Base-by-base conservation (phyloP, 768 basidiomycete genomes). In the Strobilomyces dryophilus region DNA sequence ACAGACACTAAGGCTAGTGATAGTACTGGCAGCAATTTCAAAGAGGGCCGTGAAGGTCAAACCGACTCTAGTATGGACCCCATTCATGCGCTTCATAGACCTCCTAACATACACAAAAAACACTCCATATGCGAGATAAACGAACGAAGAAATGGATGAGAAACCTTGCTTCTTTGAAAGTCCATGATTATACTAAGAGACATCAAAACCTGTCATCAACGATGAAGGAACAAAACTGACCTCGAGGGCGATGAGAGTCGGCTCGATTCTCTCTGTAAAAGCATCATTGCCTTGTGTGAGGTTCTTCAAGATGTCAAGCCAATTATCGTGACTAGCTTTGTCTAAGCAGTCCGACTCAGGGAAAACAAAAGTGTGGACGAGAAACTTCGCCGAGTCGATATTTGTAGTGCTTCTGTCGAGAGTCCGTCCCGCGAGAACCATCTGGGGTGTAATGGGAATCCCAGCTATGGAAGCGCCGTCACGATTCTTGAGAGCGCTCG, bases 1-100 rank as follows among this genome's bases (percentile, higher is more conserved):
- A 62, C 93, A 92, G 32, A 97, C 91, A 63, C 92, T 94, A 43
- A 97, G 77, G 61, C 90, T 92, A 48, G 95, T 97, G 59, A 99
- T 83, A 0, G 95, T 93, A 73, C 92, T 95, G 53, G 91, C 92
- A 8, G 86, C 75, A 40, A 98, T 85, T 71, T 98, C 93, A 20
- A 95, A 87, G 27, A 95, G 75, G 12, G 93, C 95, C 2, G 95
- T 98, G 67, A 98, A 89, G 1, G 92, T 89, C 31, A 99, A 74
- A 69, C 95, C 95, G 49, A 92, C 77, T 41, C 91, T 83, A 5
- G 91, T 94, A 71, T 99, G 95, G 10, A 97, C 88, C 12, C 85
- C 85, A 54, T 84, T 78, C 81, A 92, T 89, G 41, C 81, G 78
- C 51, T 84, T 78, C 71, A 93, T 80, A 39, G 85, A 85, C 73